Percentiles rank a stretch among this genome's conserved stretches.
Evolutionary conservation across 2,329 filamentous ascomycete species (phyloP).

Genomic region (Ciborinia camelliae): DNA sequence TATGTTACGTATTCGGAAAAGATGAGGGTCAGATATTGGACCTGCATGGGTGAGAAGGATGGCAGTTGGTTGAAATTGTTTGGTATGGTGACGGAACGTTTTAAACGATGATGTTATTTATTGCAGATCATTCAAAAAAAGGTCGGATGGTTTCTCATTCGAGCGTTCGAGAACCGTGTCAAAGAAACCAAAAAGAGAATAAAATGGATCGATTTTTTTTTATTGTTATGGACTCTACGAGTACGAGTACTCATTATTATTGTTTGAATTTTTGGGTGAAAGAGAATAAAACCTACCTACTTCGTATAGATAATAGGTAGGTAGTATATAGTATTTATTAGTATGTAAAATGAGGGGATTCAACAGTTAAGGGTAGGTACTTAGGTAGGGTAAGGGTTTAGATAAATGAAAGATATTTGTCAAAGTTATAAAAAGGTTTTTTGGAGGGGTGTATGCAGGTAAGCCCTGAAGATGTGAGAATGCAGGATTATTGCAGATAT

Average conservation of each 20-base stretch:
- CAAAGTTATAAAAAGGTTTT: not conserved
- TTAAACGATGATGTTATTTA: conserved; percentile 2
- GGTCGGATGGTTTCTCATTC: not conserved
- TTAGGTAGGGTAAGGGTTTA: no score
- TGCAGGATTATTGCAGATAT: not conserved
- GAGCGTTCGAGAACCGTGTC: not conserved
- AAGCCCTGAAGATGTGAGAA: no score
- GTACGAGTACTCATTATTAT: no score
- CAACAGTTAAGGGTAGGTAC: not conserved
- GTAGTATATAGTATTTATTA: no score
- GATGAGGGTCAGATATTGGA: conserved; percentile 1
- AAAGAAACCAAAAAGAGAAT: not conserved
- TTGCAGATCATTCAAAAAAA: not conserved
- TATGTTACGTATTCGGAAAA: not conserved
- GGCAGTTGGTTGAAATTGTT: not conserved
- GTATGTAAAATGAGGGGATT: not conserved
- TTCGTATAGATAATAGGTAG: no score
- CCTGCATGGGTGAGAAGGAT: not conserved
- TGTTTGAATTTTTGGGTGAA: no score
- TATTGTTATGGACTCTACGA: no score
- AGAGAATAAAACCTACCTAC: no score
- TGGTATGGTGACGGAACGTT: not conserved
- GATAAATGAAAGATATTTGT: not conserved
- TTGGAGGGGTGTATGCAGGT: not conserved
- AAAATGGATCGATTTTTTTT: not conserved